These are phyloP conservation scores for Penicillium glabrum DNA, from an alignment of 2,329 filamentous ascomycete genomes.

Conservation along the genomic window DNA sequence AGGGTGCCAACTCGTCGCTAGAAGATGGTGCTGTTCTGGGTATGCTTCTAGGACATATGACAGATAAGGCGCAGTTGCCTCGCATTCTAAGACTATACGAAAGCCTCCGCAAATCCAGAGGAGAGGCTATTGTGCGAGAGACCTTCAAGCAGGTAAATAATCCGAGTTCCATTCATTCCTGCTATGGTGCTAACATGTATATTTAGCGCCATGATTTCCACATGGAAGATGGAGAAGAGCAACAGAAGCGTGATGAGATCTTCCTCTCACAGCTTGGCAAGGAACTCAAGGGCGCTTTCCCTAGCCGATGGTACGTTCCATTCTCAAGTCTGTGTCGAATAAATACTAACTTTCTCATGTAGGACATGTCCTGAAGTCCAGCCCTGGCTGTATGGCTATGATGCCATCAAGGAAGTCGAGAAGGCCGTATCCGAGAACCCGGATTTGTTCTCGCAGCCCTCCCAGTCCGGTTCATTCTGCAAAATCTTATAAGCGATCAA, in stretches of 20 bases:
- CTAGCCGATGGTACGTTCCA: slow-evolving; percentile 54
- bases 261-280: slow-evolving; percentile 59
- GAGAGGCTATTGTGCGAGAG: slow-evolving; percentile 59
- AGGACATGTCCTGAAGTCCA: slow-evolving; percentile 63
- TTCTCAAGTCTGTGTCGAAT: neutral
- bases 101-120: slow-evolving; percentile 47
- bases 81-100: slow-evolving; percentile 47
- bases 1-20: slow-evolving; percentile 66
- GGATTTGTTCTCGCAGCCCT: slow-evolving; percentile 16
- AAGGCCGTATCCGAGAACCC: slow-evolving; percentile 31
- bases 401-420: slow-evolving; percentile 58
- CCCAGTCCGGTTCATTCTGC: slow-evolving; percentile 3
- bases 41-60: slow-evolving; percentile 54
- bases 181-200: neutral
- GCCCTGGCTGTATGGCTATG: slow-evolving; percentile 65
- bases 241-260: slow-evolving; percentile 57
- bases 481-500: slow-evolving; percentile 2
- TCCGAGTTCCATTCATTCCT: neutral
- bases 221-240: slow-evolving; percentile 56
- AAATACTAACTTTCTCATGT: neutral
- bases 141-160: slow-evolving; percentile 53
- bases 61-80: slow-evolving; percentile 44
- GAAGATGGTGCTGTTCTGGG: slow-evolving; percentile 69
- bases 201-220: slow-evolving; percentile 53
- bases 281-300: slow-evolving; percentile 56